Evolutionary conservation across 768 basidiomycete genomes (phyloP).

Genomic region (Naematelia encephala): DNA sequence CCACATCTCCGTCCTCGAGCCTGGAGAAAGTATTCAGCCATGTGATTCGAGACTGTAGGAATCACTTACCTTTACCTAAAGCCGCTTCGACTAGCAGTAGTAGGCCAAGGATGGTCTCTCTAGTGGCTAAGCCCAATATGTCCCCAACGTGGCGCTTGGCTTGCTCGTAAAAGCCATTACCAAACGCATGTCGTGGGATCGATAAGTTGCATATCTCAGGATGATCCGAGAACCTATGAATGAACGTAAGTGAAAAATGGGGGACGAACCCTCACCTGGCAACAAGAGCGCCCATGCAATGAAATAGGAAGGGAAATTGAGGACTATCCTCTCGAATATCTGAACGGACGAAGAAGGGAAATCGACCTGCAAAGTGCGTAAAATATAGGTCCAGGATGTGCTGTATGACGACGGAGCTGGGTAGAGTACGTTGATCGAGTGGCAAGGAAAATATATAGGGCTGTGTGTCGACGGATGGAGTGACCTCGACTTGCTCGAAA

Average conservation of each 20-base stretch:
- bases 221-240: background rate
- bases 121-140: background rate
- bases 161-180: background rate
- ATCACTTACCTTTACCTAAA: slow-evolving; percentile 1
- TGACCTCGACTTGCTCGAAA: background rate
- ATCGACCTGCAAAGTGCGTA: background rate
- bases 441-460: too few species aligned
- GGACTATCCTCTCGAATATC: background rate
- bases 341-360: background rate
- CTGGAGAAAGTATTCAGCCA: too few species aligned
- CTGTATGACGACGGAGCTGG: background rate
- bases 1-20: background rate
- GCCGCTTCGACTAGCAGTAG: background rate
- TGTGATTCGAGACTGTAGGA: too few species aligned
- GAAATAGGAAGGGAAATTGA: background rate
- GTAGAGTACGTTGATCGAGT: background rate
- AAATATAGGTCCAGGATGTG: background rate
- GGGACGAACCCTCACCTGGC: background rate
- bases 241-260: background rate
- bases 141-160: background rate
- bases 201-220: background rate
- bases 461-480: too few species aligned
- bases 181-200: background rate
- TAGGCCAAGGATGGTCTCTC: slow-evolving; percentile 1
- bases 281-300: background rate